Base-by-base conservation (phyloP, 768 basidiomycete species). In the Trametes villosa region DNA sequence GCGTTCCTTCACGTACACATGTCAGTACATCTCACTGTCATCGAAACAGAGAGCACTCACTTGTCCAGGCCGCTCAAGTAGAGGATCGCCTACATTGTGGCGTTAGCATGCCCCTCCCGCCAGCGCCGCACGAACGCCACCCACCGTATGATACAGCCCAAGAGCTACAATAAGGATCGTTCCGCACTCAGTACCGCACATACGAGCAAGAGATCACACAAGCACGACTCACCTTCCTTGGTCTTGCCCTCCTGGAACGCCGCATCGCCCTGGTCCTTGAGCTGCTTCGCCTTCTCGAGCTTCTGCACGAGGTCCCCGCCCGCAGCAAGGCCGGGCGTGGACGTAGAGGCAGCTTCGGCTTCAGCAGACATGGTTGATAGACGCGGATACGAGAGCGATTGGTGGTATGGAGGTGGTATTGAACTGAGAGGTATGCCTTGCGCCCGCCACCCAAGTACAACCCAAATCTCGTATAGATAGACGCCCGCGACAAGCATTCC, bases 21-120 rank as follows among this genome's bases (percentile, higher is more conserved):
- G 24, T 49, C 9, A 24, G 34, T n/a, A 27, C 33, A 18, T n/a
- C 12, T n/a, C n/a, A n/a, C n/a, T n/a, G n/a, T n/a, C n/a, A n/a
- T n/a, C n/a, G n/a, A n/a, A n/a, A n/a, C n/a, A n/a, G n/a, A n/a
- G n/a, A n/a, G n/a, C n/a, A 72, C 85, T 60, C 68, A 90, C 91
- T 89, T 93, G 79, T 92, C 87, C 48, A 94, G 72, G 22, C 92
- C 92, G 42, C 84, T 76, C 15, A 92, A 79, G 66, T 86, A 92
- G 79, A 92, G 78, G 52, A 92, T 75, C 24, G 91, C 76, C 91
- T 68, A 50, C 22, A 52, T 53, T n/a, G 59, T 49, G 53, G 51
- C 54, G 36, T 52, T 20, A 62, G 40, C 36, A 12, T 29, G 27
- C 36, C 29, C 36, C 33, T 12, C 9, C 29, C 26, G 20, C 53